phyloP scores from a whole-genome alignment of 305 asterid genomes.

The Rubia peregrina region DNA sequence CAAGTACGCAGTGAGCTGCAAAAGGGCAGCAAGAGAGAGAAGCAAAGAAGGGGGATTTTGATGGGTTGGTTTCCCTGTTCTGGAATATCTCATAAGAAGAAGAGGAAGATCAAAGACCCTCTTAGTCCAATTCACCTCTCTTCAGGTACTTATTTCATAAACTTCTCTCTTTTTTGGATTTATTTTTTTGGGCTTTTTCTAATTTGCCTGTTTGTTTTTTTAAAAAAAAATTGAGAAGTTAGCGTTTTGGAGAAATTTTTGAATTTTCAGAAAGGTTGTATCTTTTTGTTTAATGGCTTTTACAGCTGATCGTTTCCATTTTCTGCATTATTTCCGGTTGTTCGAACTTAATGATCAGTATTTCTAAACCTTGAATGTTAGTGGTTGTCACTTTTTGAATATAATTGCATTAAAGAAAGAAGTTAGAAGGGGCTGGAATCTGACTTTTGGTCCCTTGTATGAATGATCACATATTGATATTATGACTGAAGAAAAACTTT shows the following conservation, averaged over 20 bases:
- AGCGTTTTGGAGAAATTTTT: background rate
- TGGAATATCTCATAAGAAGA: slow-evolving; percentile 43
- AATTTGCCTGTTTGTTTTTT: background rate
- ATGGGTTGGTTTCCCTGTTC: slow-evolving; percentile 95
- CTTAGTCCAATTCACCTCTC: slow-evolving; percentile 35
- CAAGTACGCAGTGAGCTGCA: background rate
- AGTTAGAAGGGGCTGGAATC: background rate
- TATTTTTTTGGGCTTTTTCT: background rate
- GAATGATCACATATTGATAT: background rate
- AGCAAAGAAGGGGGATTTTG: background rate
- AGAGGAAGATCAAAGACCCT: slow-evolving; percentile 42
- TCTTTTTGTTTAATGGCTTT: slow-evolving; percentile 4
- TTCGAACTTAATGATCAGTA: background rate
- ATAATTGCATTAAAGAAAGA: background rate
- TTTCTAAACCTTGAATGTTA: background rate
- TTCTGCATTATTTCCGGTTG: background rate
- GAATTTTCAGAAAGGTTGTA: background rate
- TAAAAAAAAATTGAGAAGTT: background rate
- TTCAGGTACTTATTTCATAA: slow-evolving; percentile 32
- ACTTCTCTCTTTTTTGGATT: background rate
- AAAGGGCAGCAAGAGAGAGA: background rate
- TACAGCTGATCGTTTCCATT: background rate
- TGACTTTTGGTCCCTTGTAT: background rate
- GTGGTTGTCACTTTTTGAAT: background rate
- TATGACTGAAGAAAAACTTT: background rate